Conservation (phyloP, 306 rosid genomes). For the Urtica urens region DNA sequence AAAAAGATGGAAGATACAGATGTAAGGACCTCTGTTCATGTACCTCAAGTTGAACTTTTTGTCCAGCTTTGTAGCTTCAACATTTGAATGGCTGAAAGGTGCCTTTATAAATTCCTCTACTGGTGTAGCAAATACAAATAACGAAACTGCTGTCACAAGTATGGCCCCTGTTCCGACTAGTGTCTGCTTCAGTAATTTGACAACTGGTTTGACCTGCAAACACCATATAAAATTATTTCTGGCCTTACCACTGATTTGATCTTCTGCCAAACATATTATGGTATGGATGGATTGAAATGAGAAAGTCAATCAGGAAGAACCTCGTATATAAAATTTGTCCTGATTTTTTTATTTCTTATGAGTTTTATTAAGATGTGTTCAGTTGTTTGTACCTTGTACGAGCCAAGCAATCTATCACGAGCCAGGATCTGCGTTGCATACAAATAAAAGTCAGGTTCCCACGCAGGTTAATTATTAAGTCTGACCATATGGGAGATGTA, state of each 20-base stretch:
- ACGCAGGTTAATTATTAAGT: neutral
- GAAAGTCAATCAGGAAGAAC: neutral
- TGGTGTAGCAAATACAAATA: conserved; percentile 76
- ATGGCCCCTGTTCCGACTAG: conserved; percentile 84
- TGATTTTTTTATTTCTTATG: conserved; percentile 1
- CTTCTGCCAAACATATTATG: no score
- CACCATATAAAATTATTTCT: neutral
- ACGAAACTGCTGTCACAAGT: conserved; percentile 71
- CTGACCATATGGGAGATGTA: neutral
- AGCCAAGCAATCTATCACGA: conserved; percentile 88
- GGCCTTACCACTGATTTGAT: neutral
- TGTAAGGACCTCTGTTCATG: conserved; percentile 5
- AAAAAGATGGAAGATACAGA: neutral
- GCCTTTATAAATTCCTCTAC: conserved; percentile 54
- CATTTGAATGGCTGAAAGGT: conserved; percentile 32
- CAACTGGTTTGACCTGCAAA: conserved; percentile 83
- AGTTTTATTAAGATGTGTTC: neutral
- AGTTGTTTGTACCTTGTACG: conserved; percentile 65
- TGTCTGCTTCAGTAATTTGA: conserved; percentile 79
- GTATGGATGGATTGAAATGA: no score
- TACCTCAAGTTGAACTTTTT: conserved; percentile 58
- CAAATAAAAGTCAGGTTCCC: conserved; percentile 16
- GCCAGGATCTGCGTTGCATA: conserved; percentile 61
- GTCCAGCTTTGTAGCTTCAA: conserved; percentile 37
- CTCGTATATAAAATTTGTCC: neutral